Base-by-base conservation (phyloP, 768 basidiomycete species). In the Boletus vinaceobasis region DNA sequence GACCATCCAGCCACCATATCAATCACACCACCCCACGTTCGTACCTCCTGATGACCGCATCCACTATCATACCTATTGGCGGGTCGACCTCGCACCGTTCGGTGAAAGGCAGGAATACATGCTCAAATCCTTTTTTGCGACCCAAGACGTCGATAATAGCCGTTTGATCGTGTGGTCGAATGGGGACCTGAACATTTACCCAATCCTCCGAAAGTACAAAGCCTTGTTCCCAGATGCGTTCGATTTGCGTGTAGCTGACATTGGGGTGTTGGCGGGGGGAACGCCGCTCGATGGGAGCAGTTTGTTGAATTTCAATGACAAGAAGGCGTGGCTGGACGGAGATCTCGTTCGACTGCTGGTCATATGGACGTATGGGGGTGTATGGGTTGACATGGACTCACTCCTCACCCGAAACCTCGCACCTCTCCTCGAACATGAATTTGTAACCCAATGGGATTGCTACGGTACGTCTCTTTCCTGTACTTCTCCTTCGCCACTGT, bases 351-450 rank as follows among this genome's bases (percentile, higher is more conserved):
- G 96, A 48, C 66, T 98, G 60, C 74, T 99, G 55, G 82, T 94
- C 29, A 73, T 97, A 33, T 98, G 94, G 91, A 84, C 82, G 57
- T 85, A 82, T 64, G 96, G 96, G 1, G 96, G 96, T 0, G 83
- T 97, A 23, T 98, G 96, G 96, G 79, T 98, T 44, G 96, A 99
- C 68, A 97, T 98, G 93, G 96, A 99, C 71, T 90, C 90, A 48
- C 79, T 98, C 51, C 75, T 98, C 58, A 96, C 93, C 43, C 77
- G 96, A 51, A 90, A 94, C 72, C 74, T 98, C 33, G 77, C 85
- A 3, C 93, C 95, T 9, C 75, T 98, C 52, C 78, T 90, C 7
- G 95, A 97, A 69, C 88, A 92, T 64, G 96, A 99, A 71, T 99
- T 95, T 67, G 92, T 98, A 10, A 96, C 93, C 2, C 94, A 99